phyloP scores from a whole-genome alignment of 108 stramenopile species.

The Schizochytrium sp. region DNA sequence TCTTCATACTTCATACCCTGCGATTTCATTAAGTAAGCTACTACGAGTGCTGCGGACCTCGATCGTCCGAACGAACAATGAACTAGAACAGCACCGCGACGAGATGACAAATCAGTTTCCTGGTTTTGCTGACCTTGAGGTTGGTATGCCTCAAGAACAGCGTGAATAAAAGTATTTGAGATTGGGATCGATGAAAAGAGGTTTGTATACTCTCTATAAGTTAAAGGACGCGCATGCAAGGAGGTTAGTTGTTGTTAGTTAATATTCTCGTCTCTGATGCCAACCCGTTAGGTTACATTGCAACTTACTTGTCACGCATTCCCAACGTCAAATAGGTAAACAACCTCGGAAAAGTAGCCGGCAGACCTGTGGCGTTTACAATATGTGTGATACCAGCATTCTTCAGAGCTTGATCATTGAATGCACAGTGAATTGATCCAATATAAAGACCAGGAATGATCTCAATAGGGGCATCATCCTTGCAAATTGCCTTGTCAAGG shows the following conservation, averaged over 20 bases:
- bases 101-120: no score
- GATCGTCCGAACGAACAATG: conserved; percentile 49
- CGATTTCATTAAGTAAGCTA: conserved; percentile 36
- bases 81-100: background rate
- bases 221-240: no score
- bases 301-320: conserved; percentile 54
- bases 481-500: conserved; percentile 1
- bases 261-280: background rate
- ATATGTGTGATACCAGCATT: conserved; percentile 49
- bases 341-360: conserved; percentile 35
- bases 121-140: background rate
- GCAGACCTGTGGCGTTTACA: conserved; percentile 38
- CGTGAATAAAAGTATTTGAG: conserved; percentile 5
- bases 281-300: background rate
- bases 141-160: background rate
- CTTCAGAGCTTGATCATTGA: conserved; percentile 32
- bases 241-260: no score
- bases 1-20: background rate
- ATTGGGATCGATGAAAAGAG: conserved; percentile 14
- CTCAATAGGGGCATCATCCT: conserved; percentile 51
- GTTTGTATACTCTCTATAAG: conserved; percentile 30
- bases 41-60: background rate
- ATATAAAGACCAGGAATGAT: conserved; percentile 44
- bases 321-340: conserved; percentile 57
- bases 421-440: conserved; percentile 61